Percentiles rank a stretch among this genome's conserved stretches.
Evolutionary conservation across 1,284 basidiomycete species (phyloP).

Genomic region (Apiotrichum gamsii): DNA sequence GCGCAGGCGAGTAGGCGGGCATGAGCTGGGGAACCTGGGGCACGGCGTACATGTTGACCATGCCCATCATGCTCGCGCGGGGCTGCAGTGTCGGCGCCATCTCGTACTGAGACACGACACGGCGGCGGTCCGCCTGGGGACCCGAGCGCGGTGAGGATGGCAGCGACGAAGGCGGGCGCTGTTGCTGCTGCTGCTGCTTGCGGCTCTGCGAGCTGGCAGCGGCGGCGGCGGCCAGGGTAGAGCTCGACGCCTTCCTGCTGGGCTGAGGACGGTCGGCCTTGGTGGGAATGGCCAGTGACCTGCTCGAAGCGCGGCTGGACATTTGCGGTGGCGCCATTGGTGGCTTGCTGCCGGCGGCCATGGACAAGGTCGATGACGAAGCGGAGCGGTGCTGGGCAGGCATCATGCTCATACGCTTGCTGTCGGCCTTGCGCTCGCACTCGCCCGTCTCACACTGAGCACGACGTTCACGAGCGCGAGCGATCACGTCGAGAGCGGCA

Average conservation of each 20-base stretch:
- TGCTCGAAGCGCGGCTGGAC: conserved; percentile 6
- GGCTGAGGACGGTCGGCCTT: neutral
- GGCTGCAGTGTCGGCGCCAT: neutral
- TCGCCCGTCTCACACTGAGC: conserved; percentile 23
- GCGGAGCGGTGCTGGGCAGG: neutral
- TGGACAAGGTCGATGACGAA: conserved; percentile 1
- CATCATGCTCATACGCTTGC: conserved; percentile 10
- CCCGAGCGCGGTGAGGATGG: conserved; percentile 6
- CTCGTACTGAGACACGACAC: conserved; percentile 14
- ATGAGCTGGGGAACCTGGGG: neutral
- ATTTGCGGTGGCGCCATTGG: neutral
- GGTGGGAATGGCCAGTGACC: neutral
- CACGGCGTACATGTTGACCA: conserved; percentile 6
- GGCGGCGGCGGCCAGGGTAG: neutral
- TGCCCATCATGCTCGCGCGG: conserved; percentile 9
- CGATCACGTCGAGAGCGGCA: conserved; percentile 28
- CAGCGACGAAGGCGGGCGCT: conserved; percentile 10
- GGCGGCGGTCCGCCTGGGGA: conserved; percentile 9
- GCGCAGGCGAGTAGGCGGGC: neutral
- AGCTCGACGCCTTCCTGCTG: conserved; percentile 1
- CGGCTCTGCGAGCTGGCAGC: too few relatives aligned
- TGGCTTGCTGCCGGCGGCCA: neutral
- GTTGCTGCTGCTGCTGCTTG: neutral
- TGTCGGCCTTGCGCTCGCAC: conserved; percentile 20
- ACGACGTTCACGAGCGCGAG: conserved; percentile 29